Conservation (phyloP, 176 grass and related monocot species). For the Puccinellia tenuiflora region DNA sequence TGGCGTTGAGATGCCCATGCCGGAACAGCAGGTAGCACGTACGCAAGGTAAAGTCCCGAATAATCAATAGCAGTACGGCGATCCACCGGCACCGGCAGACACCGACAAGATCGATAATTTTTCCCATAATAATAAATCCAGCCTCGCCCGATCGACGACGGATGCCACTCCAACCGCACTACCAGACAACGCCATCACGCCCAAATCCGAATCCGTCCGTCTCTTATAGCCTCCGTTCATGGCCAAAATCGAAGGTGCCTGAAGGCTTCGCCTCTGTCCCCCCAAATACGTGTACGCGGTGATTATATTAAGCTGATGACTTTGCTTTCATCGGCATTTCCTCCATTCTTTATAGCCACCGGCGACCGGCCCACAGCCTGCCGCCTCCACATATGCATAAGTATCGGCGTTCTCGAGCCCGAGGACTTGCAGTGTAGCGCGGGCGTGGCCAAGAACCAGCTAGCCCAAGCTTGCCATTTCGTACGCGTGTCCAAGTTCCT, state of each 20-base stretch:
- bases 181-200: constrained; percentile 1
- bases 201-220: constrained; percentile 5
- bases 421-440: neutral
- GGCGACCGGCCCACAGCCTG: neutral
- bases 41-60: neutral
- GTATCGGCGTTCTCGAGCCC: neutral
- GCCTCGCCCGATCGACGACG: constrained; percentile 26
- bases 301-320: constrained; percentile 6
- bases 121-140: neutral
- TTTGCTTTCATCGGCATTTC: constrained; percentile 26
- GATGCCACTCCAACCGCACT: constrained; percentile 31
- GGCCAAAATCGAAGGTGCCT: constrained; percentile 2
- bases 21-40: constrained; percentile 35
- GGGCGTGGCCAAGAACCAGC: constrained; percentile 2
- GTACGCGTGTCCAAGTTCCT: neutral
- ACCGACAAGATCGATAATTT: constrained; percentile 25
- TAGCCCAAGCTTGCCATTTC: neutral
- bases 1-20: constrained; percentile 1
- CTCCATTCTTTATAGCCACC: constrained; percentile 33
- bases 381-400: constrained; percentile 4
- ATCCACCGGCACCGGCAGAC: constrained; percentile 10
- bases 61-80: constrained; percentile 27
- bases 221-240: neutral
- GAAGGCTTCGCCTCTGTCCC: neutral
- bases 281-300: neutral